These are phyloP conservation scores for Aspergillus fumigatiaffinis DNA, from an alignment of 2,329 filamentous ascomycete species.

Conservation along the genomic window DNA sequence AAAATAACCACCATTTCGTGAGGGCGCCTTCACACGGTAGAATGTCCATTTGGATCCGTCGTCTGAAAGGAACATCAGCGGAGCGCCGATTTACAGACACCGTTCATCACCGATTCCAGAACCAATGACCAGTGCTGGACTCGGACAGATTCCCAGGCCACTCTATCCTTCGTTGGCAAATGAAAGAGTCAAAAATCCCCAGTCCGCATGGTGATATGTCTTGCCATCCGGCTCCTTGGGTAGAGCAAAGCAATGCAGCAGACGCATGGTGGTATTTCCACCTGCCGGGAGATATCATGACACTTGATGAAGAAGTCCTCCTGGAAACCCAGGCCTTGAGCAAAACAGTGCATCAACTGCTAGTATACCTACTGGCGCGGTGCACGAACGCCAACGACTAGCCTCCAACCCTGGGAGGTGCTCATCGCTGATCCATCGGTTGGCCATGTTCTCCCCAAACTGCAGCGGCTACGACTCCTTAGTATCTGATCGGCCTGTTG, in stretches of 20 bases:
- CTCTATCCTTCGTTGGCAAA: constrained; percentile 60
- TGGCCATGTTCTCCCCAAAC: constrained; percentile 53
- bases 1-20: too few relatives aligned
- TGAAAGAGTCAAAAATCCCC: constrained; percentile 60
- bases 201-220: constrained; percentile 58
- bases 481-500: constrained; percentile 53
- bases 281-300: constrained; percentile 49
- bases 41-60: too few relatives aligned
- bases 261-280: constrained; percentile 54
- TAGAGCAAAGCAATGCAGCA: constrained; percentile 55
- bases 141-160: constrained; percentile 63
- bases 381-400: too few relatives aligned
- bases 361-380: too few relatives aligned
- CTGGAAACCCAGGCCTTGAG: constrained; percentile 53
- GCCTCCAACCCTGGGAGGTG: constrained; percentile 4
- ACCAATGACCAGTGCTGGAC: constrained; percentile 56
- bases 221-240: constrained; percentile 34
- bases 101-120: constrained; percentile 54
- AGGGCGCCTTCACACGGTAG: too few relatives aligned
- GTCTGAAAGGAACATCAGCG: too few relatives aligned
- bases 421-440: constrained; percentile 50
- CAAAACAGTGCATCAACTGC: constrained; percentile 39
- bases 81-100: too few relatives aligned
- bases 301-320: constrained; percentile 56
- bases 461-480: constrained; percentile 64